These are phyloP conservation scores for Talaromyces rugulosus DNA, from an alignment of 2,329 filamentous ascomycete genomes.

Conservation along the genomic window DNA sequence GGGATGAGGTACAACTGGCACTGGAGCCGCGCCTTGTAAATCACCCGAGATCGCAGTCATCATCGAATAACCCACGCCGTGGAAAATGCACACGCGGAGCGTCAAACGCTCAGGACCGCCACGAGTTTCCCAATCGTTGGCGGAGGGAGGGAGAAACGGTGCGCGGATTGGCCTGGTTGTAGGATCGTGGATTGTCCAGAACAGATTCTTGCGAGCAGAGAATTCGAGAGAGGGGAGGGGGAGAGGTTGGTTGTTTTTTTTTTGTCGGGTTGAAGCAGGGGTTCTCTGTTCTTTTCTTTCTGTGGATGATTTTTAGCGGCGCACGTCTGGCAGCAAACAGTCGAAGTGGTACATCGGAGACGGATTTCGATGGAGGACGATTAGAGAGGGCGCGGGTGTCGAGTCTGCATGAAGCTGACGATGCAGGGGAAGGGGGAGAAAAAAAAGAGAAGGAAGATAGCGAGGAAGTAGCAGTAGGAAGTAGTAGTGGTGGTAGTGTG, in stretches of 20 bases:
- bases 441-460: neutral
- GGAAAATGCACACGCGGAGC: conserved; percentile 14
- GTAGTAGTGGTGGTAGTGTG: neutral
- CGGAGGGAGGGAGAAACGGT: neutral
- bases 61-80: conserved; percentile 10
- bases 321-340: neutral
- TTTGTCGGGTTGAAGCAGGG: neutral
- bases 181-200: neutral
- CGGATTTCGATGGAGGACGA: neutral
- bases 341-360: neutral
- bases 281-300: neutral
- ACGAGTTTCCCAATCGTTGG: conserved; percentile 5
- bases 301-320: neutral
- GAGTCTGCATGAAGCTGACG: neutral
- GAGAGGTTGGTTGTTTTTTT: neutral
- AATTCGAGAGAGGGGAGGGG: neutral
- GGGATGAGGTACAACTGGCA: conserved; percentile 36
- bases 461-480: neutral
- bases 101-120: conserved; percentile 16
- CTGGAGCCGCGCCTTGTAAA: conserved; percentile 34
- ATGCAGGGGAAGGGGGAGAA: neutral
- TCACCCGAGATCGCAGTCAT: conserved; percentile 34
- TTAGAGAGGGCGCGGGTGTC: neutral
- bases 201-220: neutral
- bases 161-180: neutral